Evolutionary conservation across 257 asterid species (phyloP).

Genomic region (Verbascum thapsus): DNA sequence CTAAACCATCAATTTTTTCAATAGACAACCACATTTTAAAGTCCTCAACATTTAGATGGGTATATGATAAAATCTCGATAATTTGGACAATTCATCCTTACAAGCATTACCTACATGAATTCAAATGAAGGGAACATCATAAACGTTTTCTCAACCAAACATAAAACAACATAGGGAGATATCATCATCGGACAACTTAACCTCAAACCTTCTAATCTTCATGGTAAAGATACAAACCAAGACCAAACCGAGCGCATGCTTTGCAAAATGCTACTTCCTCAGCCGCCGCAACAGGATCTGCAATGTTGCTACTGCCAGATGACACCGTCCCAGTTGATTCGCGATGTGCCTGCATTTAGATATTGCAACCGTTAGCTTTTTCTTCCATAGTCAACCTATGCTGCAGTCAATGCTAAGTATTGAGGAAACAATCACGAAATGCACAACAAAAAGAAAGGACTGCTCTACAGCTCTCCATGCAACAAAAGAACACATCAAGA

Average conservation of each 20-base stretch:
- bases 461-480: slow-evolving; percentile 12
- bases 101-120: slow-evolving; percentile 18
- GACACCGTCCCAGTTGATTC: slow-evolving; percentile 90
- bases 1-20: neutral
- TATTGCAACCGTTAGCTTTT: neutral
- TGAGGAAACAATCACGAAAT: neutral
- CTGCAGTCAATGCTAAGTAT: neutral
- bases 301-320: slow-evolving; percentile 34
- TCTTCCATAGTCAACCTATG: neutral
- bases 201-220: slow-evolving; percentile 43
- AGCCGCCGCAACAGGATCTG: slow-evolving; percentile 85
- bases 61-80: slow-evolving; percentile 3
- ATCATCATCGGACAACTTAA: neutral
- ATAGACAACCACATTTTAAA: neutral
- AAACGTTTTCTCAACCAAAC: slow-evolving; percentile 2
- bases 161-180: slow-evolving; percentile 17
- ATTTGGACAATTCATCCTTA: slow-evolving; percentile 11
- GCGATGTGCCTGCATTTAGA: slow-evolving; percentile 72
- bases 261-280: slow-evolving; percentile 94
- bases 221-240: slow-evolving; percentile 88
- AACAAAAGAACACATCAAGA: neutral
- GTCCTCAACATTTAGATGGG: neutral
- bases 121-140: slow-evolving; percentile 5
- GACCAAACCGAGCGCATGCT: slow-evolving; percentile 96
- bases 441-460: neutral